Percentiles rank a stretch among this genome's conserved stretches.
phyloP scores from a whole-genome alignment of 2,329 filamentous ascomycete species.

The Verticillium tricorpus region DNA sequence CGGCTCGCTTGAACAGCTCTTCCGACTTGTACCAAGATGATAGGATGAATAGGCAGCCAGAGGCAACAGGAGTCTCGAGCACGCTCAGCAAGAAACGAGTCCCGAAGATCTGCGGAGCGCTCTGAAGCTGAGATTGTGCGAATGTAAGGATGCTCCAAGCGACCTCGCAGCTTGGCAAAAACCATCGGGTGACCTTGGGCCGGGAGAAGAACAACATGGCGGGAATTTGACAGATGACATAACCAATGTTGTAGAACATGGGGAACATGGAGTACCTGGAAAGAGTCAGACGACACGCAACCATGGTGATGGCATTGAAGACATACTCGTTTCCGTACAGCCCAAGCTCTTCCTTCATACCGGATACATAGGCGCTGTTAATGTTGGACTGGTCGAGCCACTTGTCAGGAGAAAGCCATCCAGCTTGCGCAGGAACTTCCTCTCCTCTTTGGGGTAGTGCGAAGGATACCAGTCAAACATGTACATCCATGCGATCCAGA shows the following conservation, averaged over 20 bases:
- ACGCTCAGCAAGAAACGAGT: slow-evolving; percentile 23
- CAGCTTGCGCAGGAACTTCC: slow-evolving; percentile 14
- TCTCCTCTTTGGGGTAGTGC: slow-evolving; percentile 14
- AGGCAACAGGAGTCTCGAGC: slow-evolving; percentile 12
- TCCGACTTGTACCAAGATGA: slow-evolving; percentile 23
- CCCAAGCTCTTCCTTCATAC: slow-evolving; percentile 30
- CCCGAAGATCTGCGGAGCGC: slow-evolving; percentile 20
- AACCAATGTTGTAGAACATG: slow-evolving; percentile 13
- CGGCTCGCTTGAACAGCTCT: slow-evolving; percentile 39
- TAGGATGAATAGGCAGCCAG: slow-evolving; percentile 17
- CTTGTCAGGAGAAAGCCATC: slow-evolving; percentile 17
- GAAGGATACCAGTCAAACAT: slow-evolving; percentile 21
- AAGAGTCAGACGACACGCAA: not conserved
- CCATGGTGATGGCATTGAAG: not conserved
- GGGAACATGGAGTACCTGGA: slow-evolving; percentile 10
- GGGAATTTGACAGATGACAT: slow-evolving; percentile 12
- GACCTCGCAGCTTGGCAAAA: slow-evolving; percentile 15
- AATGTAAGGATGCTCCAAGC: slow-evolving; percentile 18
- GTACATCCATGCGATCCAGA: slow-evolving; percentile 16
- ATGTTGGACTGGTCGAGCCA: slow-evolving; percentile 31
- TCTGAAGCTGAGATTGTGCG: slow-evolving; percentile 17
- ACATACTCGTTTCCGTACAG: slow-evolving; percentile 26
- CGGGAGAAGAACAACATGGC: slow-evolving; percentile 11
- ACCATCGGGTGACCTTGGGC: slow-evolving; percentile 15
- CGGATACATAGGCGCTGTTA: slow-evolving; percentile 32